A percentile compares a stretch with the other conserved stretches of the same genome.
phyloP scores from a whole-genome alignment of 2,329 filamentous ascomycete genomes.

The Fusarium pilosicola region DNA sequence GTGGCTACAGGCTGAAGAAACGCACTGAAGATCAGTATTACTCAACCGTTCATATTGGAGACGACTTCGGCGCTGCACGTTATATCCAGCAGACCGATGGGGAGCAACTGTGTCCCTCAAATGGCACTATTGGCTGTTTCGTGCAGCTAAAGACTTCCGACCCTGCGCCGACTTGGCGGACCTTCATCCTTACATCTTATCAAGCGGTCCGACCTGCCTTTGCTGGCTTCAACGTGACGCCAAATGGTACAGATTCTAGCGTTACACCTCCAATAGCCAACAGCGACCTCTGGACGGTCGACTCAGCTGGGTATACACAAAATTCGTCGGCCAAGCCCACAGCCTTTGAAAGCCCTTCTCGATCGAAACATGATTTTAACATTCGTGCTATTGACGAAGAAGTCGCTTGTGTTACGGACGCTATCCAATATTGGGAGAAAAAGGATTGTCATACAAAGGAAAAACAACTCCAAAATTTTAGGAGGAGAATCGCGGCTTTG shows the following conservation, averaged over 20 bases:
- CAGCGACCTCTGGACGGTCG: not conserved
- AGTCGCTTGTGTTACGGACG: fast-evolving
- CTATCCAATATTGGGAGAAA: fast-evolving
- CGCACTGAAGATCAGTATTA: not conserved
- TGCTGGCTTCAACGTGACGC: not conserved
- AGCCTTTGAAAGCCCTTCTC: not conserved
- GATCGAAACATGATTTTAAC: not conserved
- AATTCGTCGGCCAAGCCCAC: not conserved
- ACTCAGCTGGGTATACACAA: not conserved
- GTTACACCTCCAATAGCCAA: not conserved
- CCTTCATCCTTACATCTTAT: not conserved
- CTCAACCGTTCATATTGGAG: not conserved
- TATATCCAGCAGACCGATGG: not conserved
- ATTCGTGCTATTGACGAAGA: fast-evolving
- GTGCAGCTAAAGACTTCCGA: not conserved
- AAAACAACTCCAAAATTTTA: not conserved
- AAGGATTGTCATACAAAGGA: fast-evolving
- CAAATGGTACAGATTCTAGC: not conserved
- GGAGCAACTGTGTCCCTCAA: not conserved
- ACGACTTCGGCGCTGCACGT: not conserved
- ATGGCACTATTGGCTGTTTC: not conserved
- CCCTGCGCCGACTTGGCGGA: not conserved
- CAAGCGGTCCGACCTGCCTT: not conserved
- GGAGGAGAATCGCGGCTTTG: fast-evolving
- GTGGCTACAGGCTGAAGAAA: not conserved